A percentile compares a stretch with the other conserved stretches of the same genome.
phyloP scores from a whole-genome alignment of 2,329 filamentous ascomycete species.

The Dryadomyces quercus-mongolicae region DNA sequence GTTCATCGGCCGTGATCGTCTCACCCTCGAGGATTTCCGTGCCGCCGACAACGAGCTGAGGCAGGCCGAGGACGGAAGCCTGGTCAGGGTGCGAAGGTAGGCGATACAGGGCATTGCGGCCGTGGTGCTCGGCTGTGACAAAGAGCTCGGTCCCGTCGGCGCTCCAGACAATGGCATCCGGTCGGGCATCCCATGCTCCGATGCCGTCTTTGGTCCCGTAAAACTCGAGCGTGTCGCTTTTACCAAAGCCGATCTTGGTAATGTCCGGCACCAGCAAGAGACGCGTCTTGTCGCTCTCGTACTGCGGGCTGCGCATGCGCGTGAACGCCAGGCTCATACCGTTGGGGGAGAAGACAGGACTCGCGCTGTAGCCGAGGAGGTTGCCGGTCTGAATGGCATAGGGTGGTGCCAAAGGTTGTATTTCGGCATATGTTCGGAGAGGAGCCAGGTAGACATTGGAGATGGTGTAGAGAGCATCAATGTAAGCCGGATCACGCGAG shows the following conservation, averaged over 20 bases:
- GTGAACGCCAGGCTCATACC: slow-evolving; percentile 63
- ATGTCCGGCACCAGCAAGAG: slow-evolving; percentile 54
- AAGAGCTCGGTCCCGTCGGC: slow-evolving; percentile 51
- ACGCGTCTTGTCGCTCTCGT: slow-evolving; percentile 69
- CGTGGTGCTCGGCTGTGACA: slow-evolving; percentile 62
- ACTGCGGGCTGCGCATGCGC: slow-evolving; percentile 63
- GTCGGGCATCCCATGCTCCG: slow-evolving; percentile 48
- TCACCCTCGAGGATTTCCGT: slow-evolving; percentile 12
- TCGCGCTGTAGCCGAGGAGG: slow-evolving; percentile 51
- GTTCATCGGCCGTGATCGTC: neutral
- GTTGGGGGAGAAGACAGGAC: slow-evolving; percentile 62
- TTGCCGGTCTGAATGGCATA: slow-evolving; percentile 23
- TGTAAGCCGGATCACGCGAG: slow-evolving; percentile 59
- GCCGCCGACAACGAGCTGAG: slow-evolving; percentile 30
- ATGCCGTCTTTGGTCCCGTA: slow-evolving; percentile 50
- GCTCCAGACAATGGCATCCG: slow-evolving; percentile 44
- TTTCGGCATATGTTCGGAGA: slow-evolving; percentile 50
- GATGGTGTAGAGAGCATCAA: slow-evolving; percentile 66
- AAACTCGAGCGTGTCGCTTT: slow-evolving; percentile 43
- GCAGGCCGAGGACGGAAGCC: slow-evolving; percentile 22
- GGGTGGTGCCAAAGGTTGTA: slow-evolving; percentile 31
- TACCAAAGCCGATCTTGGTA: slow-evolving; percentile 28
- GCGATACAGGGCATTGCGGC: slow-evolving; percentile 48
- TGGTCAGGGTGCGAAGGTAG: slow-evolving; percentile 42
- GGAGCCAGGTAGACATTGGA: slow-evolving; percentile 67